Base-by-base conservation (phyloP, 1,284 basidiomycete species). In the Marasmius fiardii region DNA sequence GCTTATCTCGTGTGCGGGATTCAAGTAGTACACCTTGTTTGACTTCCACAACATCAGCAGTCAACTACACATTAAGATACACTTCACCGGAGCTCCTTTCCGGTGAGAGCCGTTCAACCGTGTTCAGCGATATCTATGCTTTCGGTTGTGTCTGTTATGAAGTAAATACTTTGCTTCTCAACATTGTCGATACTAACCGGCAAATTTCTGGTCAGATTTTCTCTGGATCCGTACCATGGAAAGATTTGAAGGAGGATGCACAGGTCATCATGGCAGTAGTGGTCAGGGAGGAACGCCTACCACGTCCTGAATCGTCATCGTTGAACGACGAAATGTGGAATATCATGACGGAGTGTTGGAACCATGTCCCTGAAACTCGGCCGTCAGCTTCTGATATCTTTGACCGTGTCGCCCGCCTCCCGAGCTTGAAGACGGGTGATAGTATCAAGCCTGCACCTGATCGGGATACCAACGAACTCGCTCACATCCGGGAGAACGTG, bases 21-120 rank as follows among this genome's bases (percentile, higher is more conserved):
- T 54, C 62, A 2, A 54, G 58, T n/a, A n/a, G n/a, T 48, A 48
- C 39, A 41, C 39, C n/a, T 7, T 14, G 20, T 7, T 2, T 41
- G 39, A 41, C 39, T 6, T 41, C 39, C 39, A 14, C 20, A 7
- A 54, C 51, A 31, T 4, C 10, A 31, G n/a, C 34, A 31, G 44
- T 61, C 43, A 54, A 65, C n/a, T n/a, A n/a, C 43, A 51, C 66
- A 53, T 10, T 64, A 48, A 63, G 64, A 20, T 64, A 60, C 58
- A 57, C 64, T 49, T 60, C 63, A 33, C 67, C 67, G 3, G 66
- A 67, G 35, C 43, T 66, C 20, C 57, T 64, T 26, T 52, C n/a
- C n/a, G 52, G 7, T 56, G 11, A n/a, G 39, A 20, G 11, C 39
- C 20, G 1, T n/a, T 7, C 39, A 6, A 41, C 7, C n/a, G n/a